These are phyloP conservation scores for Trifolium pratense DNA, from an alignment of 306 rosid species.

Conservation along the genomic window DNA sequence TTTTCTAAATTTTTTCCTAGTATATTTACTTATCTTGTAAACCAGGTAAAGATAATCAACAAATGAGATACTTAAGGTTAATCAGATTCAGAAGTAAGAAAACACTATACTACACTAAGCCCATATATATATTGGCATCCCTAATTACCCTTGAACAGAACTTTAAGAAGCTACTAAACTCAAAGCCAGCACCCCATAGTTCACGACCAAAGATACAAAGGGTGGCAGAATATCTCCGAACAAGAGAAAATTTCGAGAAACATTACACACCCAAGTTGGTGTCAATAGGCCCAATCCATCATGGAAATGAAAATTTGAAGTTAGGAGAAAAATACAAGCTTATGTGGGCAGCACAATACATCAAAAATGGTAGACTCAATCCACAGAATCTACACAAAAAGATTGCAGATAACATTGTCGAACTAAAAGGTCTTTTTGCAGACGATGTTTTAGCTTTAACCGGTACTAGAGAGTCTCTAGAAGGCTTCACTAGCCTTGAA, in stretches of 20 bases:
- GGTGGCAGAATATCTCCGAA: constrained; percentile 20
- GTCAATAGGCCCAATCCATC: constrained; percentile 37
- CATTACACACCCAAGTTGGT: constrained; percentile 18
- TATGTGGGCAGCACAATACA: not conserved
- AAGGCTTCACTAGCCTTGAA: not conserved
- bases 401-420: not conserved
- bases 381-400: not conserved
- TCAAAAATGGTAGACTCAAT: not conserved
- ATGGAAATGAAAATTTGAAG: not conserved
- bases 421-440: not conserved
- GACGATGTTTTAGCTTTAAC: not conserved
- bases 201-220: constrained; percentile 15
- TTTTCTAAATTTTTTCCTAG: not conserved
- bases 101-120: too few relatives aligned
- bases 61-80: not conserved
- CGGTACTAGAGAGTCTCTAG: too few relatives aligned
- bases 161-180: not conserved
- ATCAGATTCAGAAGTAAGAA: too few relatives aligned
- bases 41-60: not conserved
- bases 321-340: constrained; percentile 27
- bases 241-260: not conserved
- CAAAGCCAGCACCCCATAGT: not conserved
- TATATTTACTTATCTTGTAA: not conserved
- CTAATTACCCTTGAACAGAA: not conserved
- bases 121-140: constrained; percentile 7